These are phyloP conservation scores for Dalbergia oliveri DNA, from an alignment of 306 rosid genomes.

Conservation along the genomic window DNA sequence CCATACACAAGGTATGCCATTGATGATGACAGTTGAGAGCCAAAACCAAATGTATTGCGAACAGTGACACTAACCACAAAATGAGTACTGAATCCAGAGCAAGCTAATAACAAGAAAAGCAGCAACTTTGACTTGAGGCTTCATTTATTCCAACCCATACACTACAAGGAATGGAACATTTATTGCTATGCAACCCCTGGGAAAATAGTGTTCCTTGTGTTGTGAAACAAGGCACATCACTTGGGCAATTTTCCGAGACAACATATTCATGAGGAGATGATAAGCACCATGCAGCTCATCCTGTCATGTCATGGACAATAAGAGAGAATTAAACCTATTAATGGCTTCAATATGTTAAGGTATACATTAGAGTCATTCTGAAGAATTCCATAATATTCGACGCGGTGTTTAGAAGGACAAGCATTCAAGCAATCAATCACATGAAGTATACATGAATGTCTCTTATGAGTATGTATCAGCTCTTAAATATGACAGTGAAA, in stretches of 20 bases:
- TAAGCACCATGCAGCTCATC: slow-evolving; percentile 15
- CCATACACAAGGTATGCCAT: neutral
- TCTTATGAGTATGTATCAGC: slow-evolving; percentile 15
- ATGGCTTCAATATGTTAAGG: slow-evolving; percentile 1
- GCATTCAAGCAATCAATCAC: neutral
- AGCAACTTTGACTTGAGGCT: slow-evolving; percentile 59
- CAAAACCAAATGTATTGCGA: slow-evolving; percentile 13
- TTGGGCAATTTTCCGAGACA: slow-evolving; percentile 29
- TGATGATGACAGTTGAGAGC: slow-evolving; percentile 13
- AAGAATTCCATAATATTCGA: slow-evolving; percentile 28
- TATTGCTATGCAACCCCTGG: slow-evolving; percentile 36
- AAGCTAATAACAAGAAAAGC: slow-evolving; percentile 64
- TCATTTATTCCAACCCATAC: slow-evolving; percentile 70
- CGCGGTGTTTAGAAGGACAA: neutral
- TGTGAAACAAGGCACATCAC: slow-evolving; percentile 27
- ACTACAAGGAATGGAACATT: slow-evolving; percentile 37
- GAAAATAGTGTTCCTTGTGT: slow-evolving; percentile 32
- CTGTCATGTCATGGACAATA: neutral
- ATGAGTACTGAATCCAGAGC: slow-evolving; percentile 67
- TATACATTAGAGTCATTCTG: slow-evolving; percentile 31
- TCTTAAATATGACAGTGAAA: slow-evolving; percentile 26
- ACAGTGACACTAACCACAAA: slow-evolving; percentile 72
- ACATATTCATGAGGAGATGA: slow-evolving; percentile 22
- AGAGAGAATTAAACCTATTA: neutral
- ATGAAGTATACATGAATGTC: neutral